Evolutionary conservation across 352 stramenopile species (phyloP), one percentile per base, ranked within the genome.

Genomic region (Pythium graminicola): DNA sequence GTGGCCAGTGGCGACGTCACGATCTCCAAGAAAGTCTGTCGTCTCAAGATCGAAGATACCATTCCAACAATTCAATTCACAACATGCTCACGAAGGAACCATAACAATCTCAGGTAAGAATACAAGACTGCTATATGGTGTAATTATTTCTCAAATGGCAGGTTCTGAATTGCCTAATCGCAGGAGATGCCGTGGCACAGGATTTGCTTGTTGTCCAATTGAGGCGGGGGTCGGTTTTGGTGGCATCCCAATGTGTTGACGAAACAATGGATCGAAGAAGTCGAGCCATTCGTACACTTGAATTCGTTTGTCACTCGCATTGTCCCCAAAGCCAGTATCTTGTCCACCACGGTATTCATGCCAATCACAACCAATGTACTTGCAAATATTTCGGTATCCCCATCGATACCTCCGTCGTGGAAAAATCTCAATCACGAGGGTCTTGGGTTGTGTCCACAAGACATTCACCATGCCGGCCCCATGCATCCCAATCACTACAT

Each of bases 401-500:
- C 73, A 92, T 8, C 76, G 73, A 8, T 57, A 60, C 11, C 67
- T 62, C 9, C 62, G 6, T 26, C 68, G 69, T 0, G 78, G 81
- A 44, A 92, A 92, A 51, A 92, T 89, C 57, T 92, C 81, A 19
- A 92, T 19, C 9, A 92, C 60, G 6, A 65, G 51, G 48, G 74
- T 85, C 52, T 57, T 50, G 0, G 76, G 76, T 5, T 69, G 66
- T 11, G 76, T 54, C 74, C 79, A 92, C 0, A 85, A 17, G 0
- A 90, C 70, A 41, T 93, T 93, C 3, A 88, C 76, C 45, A 93
- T 72, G 17, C 81, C 81, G 17, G 81, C 81, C 38, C 81, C 81
- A 50, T 93, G 81, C 81, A 90, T 93, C 7, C 79, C 70, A 40
- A 93, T 80, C 19, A 93, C 76, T 28, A 93, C 68, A 50, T 89